These are phyloP conservation scores for Fragosphaeria purpurea DNA, from an alignment of 2,329 filamentous ascomycete species.

Conservation along the genomic window DNA sequence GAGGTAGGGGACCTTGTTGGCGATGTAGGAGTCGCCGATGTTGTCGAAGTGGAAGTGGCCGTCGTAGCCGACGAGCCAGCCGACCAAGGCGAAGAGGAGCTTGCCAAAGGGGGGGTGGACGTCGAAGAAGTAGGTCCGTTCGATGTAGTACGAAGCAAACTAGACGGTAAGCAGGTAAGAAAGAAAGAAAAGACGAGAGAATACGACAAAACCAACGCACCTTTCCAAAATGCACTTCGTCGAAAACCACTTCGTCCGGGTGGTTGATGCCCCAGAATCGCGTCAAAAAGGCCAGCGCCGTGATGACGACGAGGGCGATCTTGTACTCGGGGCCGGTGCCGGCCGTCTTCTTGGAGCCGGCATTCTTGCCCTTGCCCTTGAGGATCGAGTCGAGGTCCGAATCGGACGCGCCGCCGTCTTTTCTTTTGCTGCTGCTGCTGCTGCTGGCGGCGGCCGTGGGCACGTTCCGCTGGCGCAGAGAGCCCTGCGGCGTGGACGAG, in stretches of 20 bases:
- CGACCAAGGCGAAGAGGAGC: constrained; percentile 91
- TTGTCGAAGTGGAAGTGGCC: constrained; percentile 98
- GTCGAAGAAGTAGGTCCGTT: constrained; percentile 99
- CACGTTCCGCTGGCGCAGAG: constrained; percentile 49
- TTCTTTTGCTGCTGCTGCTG: constrained; percentile 33
- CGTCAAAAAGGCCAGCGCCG: constrained; percentile 75
- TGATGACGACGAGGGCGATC: constrained; percentile 67
- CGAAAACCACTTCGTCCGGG: constrained; percentile 94
- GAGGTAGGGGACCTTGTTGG: constrained; percentile 94
- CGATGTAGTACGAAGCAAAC: constrained; percentile 76
- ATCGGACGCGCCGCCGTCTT: constrained; percentile 32
- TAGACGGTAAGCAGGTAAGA: constrained; percentile 18
- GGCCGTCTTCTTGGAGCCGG: constrained; percentile 23
- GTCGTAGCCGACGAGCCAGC: constrained; percentile 96
- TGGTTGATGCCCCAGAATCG: constrained; percentile 95
- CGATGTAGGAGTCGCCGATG: constrained; percentile 96
- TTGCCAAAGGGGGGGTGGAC: constrained; percentile 97
- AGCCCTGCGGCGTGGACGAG: constrained; percentile 43
- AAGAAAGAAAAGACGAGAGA: neutral
- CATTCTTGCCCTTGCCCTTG: constrained; percentile 30
- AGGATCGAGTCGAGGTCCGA: constrained; percentile 41
- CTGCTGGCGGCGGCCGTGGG: constrained; percentile 12
- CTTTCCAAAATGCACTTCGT: constrained; percentile 99
- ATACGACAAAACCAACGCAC: constrained; percentile 37
- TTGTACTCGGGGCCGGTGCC: constrained; percentile 74